Percentiles rank a stretch among this genome's conserved stretches.
Evolutionary conservation across 768 basidiomycete genomes (phyloP).

Genomic region (Xerocomellus chrysenteron): DNA sequence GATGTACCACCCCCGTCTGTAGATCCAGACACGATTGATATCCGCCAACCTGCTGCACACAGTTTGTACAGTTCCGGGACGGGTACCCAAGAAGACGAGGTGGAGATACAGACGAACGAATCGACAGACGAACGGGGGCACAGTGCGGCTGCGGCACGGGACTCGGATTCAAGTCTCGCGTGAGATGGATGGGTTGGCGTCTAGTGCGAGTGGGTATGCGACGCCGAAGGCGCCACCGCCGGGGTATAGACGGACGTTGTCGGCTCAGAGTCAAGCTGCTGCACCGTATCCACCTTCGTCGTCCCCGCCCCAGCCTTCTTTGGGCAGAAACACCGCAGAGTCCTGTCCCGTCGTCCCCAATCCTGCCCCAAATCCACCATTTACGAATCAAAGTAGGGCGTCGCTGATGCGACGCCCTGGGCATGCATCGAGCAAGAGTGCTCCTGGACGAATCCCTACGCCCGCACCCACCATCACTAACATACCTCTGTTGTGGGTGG

Average conservation of each 20-base stretch:
- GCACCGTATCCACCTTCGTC: background rate
- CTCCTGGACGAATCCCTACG: constrained; percentile 9
- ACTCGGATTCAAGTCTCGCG: constrained; percentile 63
- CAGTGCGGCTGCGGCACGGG: constrained; percentile 67
- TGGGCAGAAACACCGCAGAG: constrained; percentile 12
- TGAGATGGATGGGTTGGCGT: constrained; percentile 59
- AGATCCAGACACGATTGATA: constrained; percentile 21
- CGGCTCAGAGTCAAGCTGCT: constrained; percentile 3
- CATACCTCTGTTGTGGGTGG: background rate
- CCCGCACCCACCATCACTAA: background rate
- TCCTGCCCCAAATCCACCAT: constrained; percentile 41
- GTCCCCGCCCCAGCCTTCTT: background rate
- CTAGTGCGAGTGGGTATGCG: constrained; percentile 25
- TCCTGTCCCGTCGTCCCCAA: constrained; percentile 26
- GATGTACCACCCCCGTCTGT: constrained; percentile 40
- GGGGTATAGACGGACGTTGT: background rate
- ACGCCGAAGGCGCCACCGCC: constrained; percentile 18
- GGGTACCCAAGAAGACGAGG: constrained; percentile 21
- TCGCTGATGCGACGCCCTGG: constrained; percentile 3
- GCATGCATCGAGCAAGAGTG: constrained; percentile 1
- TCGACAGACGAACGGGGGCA: constrained; percentile 51
- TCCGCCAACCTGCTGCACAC: background rate
- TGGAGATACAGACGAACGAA: constrained; percentile 22
- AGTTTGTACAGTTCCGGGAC: background rate
- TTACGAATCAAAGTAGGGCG: constrained; percentile 31